Evolutionary conservation across 805 yeast species (phyloP).

Genomic region (Candida orba): DNA sequence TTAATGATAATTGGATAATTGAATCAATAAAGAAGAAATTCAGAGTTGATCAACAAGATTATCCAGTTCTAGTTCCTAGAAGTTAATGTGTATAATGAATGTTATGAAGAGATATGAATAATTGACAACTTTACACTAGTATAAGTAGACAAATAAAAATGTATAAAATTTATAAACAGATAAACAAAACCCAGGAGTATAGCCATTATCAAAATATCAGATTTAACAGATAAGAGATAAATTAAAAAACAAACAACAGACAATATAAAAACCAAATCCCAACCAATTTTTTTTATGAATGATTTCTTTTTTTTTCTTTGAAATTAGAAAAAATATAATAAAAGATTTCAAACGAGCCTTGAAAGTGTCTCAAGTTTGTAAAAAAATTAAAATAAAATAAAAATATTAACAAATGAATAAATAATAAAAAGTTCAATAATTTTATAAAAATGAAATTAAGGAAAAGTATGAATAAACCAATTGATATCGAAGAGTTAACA

Average conservation of each 20-base stretch:
- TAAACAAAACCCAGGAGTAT: background rate
- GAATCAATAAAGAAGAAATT: slow-evolving; percentile 25
- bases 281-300: background rate
- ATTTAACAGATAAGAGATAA: too few relatives aligned
- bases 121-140: too few relatives aligned
- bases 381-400: background rate
- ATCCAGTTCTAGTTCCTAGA: slow-evolving; percentile 7
- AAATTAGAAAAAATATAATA: background rate
- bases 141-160: too few relatives aligned
- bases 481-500: too few relatives aligned
- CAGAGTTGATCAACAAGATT: slow-evolving; percentile 29
- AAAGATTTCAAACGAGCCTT: slow-evolving; percentile 7
- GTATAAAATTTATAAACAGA: background rate
- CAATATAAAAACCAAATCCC: background rate
- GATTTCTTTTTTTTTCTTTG: background rate
- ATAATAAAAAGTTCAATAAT: background rate
- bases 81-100: background rate
- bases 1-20: slow-evolving; percentile 27
- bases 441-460: background rate
- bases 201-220: too few relatives aligned
- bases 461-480: too few relatives aligned
- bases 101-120: too few relatives aligned
- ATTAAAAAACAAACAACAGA: background rate
- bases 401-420: background rate
- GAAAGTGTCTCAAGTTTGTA: slow-evolving; percentile 5